Evolutionary conservation across 805 yeast species (phyloP).

Genomic region (Cyberlindnera subsufficiens): DNA sequence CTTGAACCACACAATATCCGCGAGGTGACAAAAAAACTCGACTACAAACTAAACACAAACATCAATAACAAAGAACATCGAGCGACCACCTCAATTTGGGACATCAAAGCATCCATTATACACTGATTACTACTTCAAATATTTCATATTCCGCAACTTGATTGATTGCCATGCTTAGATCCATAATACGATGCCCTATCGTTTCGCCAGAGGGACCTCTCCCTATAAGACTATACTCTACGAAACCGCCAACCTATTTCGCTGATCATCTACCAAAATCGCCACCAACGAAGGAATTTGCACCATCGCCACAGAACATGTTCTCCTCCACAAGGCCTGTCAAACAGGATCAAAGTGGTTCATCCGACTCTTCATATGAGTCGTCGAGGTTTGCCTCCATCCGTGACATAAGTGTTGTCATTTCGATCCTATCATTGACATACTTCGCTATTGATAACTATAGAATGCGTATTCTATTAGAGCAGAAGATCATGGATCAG

Average conservation of each 20-base stretch:
- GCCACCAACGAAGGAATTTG: background rate
- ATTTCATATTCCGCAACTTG: too few species aligned
- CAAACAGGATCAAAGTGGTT: background rate
- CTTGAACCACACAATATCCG: too few species aligned
- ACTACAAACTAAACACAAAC: too few species aligned
- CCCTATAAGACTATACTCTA: slow-evolving; percentile 1
- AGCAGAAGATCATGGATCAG: slow-evolving; percentile 24
- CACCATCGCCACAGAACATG: slow-evolving; percentile 1
- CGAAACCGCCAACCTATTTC: slow-evolving; percentile 19
- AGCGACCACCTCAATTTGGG: too few species aligned
- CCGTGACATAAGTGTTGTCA: slow-evolving; percentile 35
- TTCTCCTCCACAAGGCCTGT: background rate
- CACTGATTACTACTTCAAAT: too few species aligned
- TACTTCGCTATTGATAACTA: slow-evolving; percentile 51
- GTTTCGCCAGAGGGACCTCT: background rate
- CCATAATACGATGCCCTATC: background rate
- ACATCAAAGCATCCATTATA: too few species aligned
- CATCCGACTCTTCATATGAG: background rate
- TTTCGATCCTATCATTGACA: slow-evolving; percentile 38
- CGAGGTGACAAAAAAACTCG: too few species aligned
- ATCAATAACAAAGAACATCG: too few species aligned
- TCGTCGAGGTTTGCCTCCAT: slow-evolving; percentile 8
- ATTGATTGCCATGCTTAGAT: background rate
- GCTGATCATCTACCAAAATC: slow-evolving; percentile 9
- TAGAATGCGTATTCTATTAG: slow-evolving; percentile 32